Evolutionary conservation across 305 asterid genomes (phyloP), one percentile per base, ranked within the genome.

Genomic region (Lippia alba): DNA sequence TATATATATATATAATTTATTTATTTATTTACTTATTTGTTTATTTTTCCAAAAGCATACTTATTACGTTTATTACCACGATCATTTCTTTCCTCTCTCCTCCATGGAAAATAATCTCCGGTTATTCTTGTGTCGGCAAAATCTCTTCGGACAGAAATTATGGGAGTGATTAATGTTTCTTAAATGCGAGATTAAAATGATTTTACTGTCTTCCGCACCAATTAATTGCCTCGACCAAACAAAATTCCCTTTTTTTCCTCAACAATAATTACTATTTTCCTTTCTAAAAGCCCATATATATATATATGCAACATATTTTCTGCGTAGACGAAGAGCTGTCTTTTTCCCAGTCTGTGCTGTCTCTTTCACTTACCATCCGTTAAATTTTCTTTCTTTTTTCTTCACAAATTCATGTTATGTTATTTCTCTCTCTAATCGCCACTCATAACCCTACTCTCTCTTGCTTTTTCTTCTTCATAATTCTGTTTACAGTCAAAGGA

Each of bases 371-470:
- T 67, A 58, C 83, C 76, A 69, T 79, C 67, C 77, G 49, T 33
- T 62, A 62, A 54, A 24, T 24, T 24, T 24, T 24, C 30, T 24
- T 24, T 24, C 30, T 3, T 67, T 70, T 73, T 56, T 56, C 24
- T 17, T 32, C 45, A 65, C 53, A 67, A 53, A 68, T n/a, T n/a
- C n/a, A n/a, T n/a, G n/a, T 64, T 40, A 66, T 30, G 8, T 32
- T 53, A 51, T 16, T 67, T 64, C 68, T 62, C 84, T 77, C 86
- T 82, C 78, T 82, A 83, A 73, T 85, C 83, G 85, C 81, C 82
- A 82, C 87, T 84, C 87, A 82, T 82, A 84, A 83, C 75, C 81
- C 72, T 74, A 78, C 87, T 78, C 74, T 30, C 75, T 78, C 49
- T 67, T 75, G 64, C 74, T 71, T 70, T 67, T 56, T 74, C 77